A percentile compares a stretch with the other conserved stretches of the same genome.
Conservation (phyloP, 139 green algal species). For the Chlorella sp. region DNA sequence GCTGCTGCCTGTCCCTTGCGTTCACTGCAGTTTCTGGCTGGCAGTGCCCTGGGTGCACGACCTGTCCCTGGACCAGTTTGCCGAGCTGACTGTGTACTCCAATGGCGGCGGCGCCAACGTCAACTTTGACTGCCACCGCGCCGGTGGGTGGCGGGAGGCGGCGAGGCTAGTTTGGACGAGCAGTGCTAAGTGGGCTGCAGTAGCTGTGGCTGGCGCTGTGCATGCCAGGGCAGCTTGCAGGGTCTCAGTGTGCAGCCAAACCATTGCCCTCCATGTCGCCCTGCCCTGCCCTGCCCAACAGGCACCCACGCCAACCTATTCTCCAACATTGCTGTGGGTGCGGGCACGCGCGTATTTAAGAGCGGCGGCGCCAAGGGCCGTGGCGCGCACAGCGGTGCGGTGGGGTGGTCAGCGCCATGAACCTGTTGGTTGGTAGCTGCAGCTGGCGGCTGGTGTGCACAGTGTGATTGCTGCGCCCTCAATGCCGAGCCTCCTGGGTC, state of each 20-base stretch:
- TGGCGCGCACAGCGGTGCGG: slow-evolving; percentile 20
- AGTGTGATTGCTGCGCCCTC: not conserved
- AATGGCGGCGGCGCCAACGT: slow-evolving; percentile 5
- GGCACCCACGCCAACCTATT: slow-evolving; percentile 29
- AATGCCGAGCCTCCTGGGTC: not conserved
- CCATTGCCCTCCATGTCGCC: too few species aligned
- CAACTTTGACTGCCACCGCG: slow-evolving; percentile 26
- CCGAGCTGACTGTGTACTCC: slow-evolving; percentile 9
- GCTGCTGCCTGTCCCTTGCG: too few species aligned
- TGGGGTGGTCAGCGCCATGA: too few species aligned
- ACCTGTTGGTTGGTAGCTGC: not conserved
- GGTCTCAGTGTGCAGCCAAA: too few species aligned
- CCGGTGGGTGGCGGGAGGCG: not conserved
- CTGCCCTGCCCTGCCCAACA: not conserved
- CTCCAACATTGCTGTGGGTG: slow-evolving; percentile 2
- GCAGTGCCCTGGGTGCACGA: slow-evolving; percentile 2
- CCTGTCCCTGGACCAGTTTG: slow-evolving; percentile 23
- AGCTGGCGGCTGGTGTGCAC: too few species aligned
- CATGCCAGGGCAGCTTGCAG: too few species aligned
- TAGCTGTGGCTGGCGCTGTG: too few species aligned
- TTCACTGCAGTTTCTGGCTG: not conserved
- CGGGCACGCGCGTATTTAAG: not conserved
- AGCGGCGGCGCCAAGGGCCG: slow-evolving; percentile 3
- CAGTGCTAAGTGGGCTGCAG: too few species aligned
- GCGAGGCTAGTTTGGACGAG: too few species aligned